phyloP scores from a whole-genome alignment of 805 yeast species.

The Barnettozyma wickerhamii region DNA sequence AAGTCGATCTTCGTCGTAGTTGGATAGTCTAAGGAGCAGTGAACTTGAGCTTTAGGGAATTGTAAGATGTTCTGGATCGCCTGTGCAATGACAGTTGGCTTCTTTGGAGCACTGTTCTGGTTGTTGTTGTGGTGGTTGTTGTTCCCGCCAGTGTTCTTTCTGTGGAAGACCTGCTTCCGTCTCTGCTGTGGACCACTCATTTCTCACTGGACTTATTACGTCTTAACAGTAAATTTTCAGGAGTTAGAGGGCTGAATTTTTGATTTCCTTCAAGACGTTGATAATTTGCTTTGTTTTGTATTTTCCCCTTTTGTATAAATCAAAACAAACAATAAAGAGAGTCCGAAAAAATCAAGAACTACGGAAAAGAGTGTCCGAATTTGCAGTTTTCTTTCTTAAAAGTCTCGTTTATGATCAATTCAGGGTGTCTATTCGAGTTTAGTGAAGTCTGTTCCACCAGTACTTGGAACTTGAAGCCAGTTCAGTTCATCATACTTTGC shows the following conservation, averaged over 20 bases:
- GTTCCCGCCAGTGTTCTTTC: background rate
- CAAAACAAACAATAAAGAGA: background rate
- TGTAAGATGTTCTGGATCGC: constrained; percentile 8
- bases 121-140: constrained; percentile 4
- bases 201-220: too few relatives aligned
- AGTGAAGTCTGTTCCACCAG: constrained; percentile 60
- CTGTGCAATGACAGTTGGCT: constrained; percentile 1
- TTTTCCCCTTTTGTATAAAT: background rate
- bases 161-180: background rate
- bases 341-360: too few relatives aligned
- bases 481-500: constrained; percentile 57
- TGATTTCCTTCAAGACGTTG: too few relatives aligned
- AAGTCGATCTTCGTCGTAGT: constrained; percentile 6
- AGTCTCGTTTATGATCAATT: too few relatives aligned
- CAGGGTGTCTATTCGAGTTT: too few relatives aligned
- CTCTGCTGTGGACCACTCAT: background rate
- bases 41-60: constrained; percentile 13
- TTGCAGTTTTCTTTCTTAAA: too few relatives aligned
- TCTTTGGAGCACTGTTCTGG: background rate
- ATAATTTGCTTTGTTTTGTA: constrained; percentile 1
- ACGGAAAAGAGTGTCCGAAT: too few relatives aligned
- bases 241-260: too few relatives aligned
- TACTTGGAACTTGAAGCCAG: constrained; percentile 76
- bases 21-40: constrained; percentile 16
- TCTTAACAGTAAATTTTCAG: too few relatives aligned